phyloP scores from a whole-genome alignment of 768 basidiomycete genomes.

The Rhizopogon vinicolor region DNA sequence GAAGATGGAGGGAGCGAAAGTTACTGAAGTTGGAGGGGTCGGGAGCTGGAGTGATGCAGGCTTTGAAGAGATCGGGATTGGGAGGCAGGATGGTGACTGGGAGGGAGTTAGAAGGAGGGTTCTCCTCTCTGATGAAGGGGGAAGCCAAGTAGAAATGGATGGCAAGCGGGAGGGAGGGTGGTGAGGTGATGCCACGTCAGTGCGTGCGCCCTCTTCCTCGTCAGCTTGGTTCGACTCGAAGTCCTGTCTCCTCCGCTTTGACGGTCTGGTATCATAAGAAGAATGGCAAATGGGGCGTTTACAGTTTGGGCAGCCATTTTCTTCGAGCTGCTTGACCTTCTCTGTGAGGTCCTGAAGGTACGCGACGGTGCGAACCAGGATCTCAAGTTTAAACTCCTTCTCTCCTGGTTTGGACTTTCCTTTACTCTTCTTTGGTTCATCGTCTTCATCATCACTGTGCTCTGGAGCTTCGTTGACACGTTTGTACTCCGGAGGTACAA shows the following conservation, averaged over 20 bases:
- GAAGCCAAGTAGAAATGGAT: conserved; percentile 67
- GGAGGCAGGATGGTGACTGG: conserved; percentile 29
- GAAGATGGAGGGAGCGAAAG: conserved; percentile 34
- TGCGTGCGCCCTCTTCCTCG: not conserved
- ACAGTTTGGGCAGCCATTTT: conserved; percentile 18
- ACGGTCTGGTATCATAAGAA: conserved; percentile 2
- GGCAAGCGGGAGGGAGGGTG: conserved; percentile 41
- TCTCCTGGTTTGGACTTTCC: conserved; percentile 44
- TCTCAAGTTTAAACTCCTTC: conserved; percentile 92
- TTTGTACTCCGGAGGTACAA: conserved; percentile 65
- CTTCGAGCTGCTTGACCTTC: conserved; percentile 45
- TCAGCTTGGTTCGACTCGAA: not conserved
- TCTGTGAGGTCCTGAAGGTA: conserved; percentile 70
- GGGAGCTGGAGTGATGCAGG: conserved; percentile 34
- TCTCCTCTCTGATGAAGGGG: conserved; percentile 19
- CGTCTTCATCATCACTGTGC: conserved; percentile 27
- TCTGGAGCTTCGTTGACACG: conserved; percentile 27
- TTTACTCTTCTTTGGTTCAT: conserved; percentile 25
- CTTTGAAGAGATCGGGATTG: conserved; percentile 13
- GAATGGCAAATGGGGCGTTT: conserved; percentile 6
- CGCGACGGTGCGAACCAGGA: conserved; percentile 76
- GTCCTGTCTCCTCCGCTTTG: not conserved
- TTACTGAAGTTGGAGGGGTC: conserved; percentile 55
- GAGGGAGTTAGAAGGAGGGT: conserved; percentile 30
- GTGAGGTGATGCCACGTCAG: not conserved